These are phyloP conservation scores for Rosellinia necatrix DNA, from an alignment of 2,329 filamentous ascomycete species.

Conservation along the genomic window DNA sequence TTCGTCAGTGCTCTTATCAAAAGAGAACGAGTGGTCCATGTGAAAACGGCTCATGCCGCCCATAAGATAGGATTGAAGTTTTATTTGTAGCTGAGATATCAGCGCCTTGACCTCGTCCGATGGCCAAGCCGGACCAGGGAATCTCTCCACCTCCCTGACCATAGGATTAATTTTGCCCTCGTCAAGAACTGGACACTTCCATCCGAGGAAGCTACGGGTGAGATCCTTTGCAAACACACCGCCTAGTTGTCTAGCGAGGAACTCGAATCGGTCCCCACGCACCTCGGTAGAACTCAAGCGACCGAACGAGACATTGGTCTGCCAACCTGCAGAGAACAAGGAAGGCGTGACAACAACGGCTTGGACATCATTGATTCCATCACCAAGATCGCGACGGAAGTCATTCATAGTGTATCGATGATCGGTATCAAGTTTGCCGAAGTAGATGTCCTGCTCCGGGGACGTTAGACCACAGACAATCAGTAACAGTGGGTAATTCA, in stretches of 20 bases:
- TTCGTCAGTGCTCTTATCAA: constrained; percentile 32
- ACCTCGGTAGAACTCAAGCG: background rate
- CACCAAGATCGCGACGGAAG: constrained; percentile 29
- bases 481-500: constrained; percentile 30
- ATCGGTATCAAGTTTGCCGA: constrained; percentile 23
- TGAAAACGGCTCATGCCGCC: constrained; percentile 23
- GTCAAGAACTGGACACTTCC: constrained; percentile 34
- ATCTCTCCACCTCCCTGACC: constrained; percentile 5
- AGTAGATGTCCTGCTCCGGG: constrained; percentile 38
- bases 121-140: constrained; percentile 24
- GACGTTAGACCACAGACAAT: constrained; percentile 38
- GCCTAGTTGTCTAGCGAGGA: constrained; percentile 38
- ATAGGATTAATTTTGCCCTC: constrained; percentile 7
- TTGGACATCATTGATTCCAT: constrained; percentile 23
- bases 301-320: constrained; percentile 36
- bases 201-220: constrained; percentile 23
- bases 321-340: constrained; percentile 41
- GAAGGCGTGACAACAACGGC: constrained; percentile 35
- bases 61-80: constrained; percentile 29
- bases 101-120: constrained; percentile 25
- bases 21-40: constrained; percentile 35
- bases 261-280: constrained; percentile 22
- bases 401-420: constrained; percentile 24
- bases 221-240: constrained; percentile 33
- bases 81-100: constrained; percentile 19